Evolutionary conservation across 768 basidiomycete genomes (phyloP), one percentile per base, ranked within the genome.

Genomic region (Termitomyces sp.): DNA sequence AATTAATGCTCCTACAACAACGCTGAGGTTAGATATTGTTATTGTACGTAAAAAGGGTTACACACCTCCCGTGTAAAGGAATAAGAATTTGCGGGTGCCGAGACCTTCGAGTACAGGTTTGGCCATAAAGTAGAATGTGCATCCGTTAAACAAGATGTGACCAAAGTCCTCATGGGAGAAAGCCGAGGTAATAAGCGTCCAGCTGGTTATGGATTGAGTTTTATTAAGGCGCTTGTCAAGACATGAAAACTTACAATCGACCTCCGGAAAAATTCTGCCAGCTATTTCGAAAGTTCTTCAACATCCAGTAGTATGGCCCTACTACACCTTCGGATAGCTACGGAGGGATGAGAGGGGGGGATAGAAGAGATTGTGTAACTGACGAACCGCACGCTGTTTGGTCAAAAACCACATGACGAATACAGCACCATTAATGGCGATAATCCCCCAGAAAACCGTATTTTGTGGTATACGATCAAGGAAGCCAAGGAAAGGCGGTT

Each of bases 121-220:
- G 0, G 84, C 87, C 79, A 91, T 82, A 71, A 88, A 92, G 68
- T 77, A 90, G 69, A 82, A 89, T 0, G 86, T 83, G 64, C 90
- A 78, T n/a, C 81, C 82, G 63, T 92, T 92, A 66, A 90, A 76
- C n/a, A 89, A 59, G 3, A 88, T 78, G 63, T 92, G 90, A 0
- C 65, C 58, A n/a, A 75, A 38, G 28, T 77, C 74, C 60, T 76
- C 67, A 62, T 92, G 89, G 4, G 88, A 89, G 73, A 93, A 93
- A 56, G 75, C 77, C 17, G 80, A 73, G 0, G 90, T 88, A 10
- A 90, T 59, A 24, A 84, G 71, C 0, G 88, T 90, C 88, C 88
- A 92, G 65, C 90, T 93, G 28, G n/a, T 28, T 32, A 52, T n/a
- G 15, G 37, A 15, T 15, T 56, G 54, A 51, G 35, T 34, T 54